Evolutionary conservation across 2,329 filamentous ascomycete genomes (phyloP), one percentile per base, ranked within the genome.

Genomic region (Ophiostoma sp.): DNA sequence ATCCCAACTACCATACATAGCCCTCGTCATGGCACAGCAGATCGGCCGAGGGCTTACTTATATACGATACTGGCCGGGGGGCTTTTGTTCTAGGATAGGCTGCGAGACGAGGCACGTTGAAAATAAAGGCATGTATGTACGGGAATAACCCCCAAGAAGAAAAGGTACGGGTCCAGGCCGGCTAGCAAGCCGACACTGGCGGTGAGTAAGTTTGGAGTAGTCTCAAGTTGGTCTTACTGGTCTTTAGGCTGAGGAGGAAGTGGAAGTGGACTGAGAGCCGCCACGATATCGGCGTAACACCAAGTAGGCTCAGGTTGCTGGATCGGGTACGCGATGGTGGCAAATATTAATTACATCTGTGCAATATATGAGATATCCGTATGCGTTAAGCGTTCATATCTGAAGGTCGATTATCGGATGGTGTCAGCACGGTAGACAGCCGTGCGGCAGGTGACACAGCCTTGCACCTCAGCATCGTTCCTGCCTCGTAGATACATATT

Each of bases 251-350:
- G 52, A 48, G 44, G 17, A n/a, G 44, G 17, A 48, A n/a, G 44
- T n/a, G 44, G 44, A 48, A 48, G 17, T 48, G 44, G 44, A n/a
- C 48, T 52, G 48, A 15, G 44, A 48, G 52, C 8, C n/a, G 52
- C 69, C 36, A 70, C 65, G 39, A 67, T 67, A 48, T 48, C 36
- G 65, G 48, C 10, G 48, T 52, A 41, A 52, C 52, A 67, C 69
- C 27, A 20, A n/a, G 60, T 31, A 41, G 36, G 35, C n/a, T 23
- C 17, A 3, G 23, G 54, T 64, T 52, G 64, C 64, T 41, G 33
- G 13, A 36, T 64, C 35, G 60, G 60, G 60, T 36, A 3, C 13
- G 33, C 60, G 27, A 20, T 20, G 31, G 60, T 64, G 4, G 60
- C 60, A 57, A 1, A 27, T 57, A 57, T 27, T 0, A 20, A 48